Percentiles rank a stretch among this genome's conserved stretches.
Evolutionary conservation across 2,329 filamentous ascomycete genomes (phyloP).

Genomic region (Ceratocystis albifundus): DNA sequence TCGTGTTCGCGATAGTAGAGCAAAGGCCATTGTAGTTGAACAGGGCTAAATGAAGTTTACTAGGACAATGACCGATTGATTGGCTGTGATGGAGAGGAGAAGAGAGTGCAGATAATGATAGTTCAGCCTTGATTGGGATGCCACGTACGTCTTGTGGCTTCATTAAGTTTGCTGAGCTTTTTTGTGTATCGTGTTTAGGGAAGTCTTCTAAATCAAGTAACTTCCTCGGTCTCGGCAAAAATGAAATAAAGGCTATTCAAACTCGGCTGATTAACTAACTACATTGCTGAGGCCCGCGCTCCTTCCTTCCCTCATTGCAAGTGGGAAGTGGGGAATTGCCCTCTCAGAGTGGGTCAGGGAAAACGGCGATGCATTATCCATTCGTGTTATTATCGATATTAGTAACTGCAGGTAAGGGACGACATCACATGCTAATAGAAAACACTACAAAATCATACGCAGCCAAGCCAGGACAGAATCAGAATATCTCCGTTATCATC

Average conservation of each 20-base stretch:
- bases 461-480: no score
- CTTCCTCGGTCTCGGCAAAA: neutral
- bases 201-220: neutral
- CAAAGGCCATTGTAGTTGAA: neutral
- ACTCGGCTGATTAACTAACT: neutral
- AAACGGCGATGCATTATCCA: neutral
- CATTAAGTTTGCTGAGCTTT: neutral
- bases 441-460: no score
- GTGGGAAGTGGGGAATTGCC: neutral
- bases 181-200: neutral
- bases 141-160: neutral
- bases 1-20: slow-evolving; percentile 2
- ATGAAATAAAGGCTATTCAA: neutral
- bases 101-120: neutral
- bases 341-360: neutral
- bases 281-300: neutral
- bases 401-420: no score
- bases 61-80: neutral
- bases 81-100: neutral
- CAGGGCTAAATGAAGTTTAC: neutral
- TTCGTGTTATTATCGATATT: no score
- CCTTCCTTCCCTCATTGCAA: neutral
- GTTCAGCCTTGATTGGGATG: neutral
- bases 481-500: no score
- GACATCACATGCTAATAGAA: no score